Conservation (phyloP, 2,329 filamentous ascomycete genomes). For the Raffaelea arxii region DNA sequence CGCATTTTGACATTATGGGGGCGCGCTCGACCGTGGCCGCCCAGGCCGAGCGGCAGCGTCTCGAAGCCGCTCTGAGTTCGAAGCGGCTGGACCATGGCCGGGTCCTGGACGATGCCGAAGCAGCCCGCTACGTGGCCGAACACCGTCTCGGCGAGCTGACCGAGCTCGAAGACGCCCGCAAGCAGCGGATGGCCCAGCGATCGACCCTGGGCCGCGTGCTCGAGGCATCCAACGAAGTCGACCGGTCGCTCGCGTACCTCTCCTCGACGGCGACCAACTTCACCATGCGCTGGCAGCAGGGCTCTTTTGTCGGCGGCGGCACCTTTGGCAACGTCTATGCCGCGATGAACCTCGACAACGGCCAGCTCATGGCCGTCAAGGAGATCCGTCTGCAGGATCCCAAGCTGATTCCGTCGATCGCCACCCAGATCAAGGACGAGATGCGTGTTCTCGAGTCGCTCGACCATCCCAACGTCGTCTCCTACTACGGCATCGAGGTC, state of each 20-base stretch:
- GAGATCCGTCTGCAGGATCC: constrained; percentile 96
- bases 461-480: constrained; percentile 95
- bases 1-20: constrained; percentile 98
- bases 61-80: constrained; percentile 71
- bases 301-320: constrained; percentile 93
- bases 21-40: constrained; percentile 87
- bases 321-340: constrained; percentile 97
- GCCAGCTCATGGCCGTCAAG: constrained; percentile 96
- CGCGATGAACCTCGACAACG: constrained; percentile 92
- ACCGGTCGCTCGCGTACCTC: constrained; percentile 86
- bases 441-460: constrained; percentile 94
- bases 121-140: constrained; percentile 61
- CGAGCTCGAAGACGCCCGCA: constrained; percentile 68
- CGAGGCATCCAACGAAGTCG: constrained; percentile 90
- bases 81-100: constrained; percentile 67
- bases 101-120: constrained; percentile 75
- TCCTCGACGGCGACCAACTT: constrained; percentile 93
- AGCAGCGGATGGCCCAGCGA: constrained; percentile 72
- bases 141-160: constrained; percentile 65
- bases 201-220: constrained; percentile 83
- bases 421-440: constrained; percentile 88
- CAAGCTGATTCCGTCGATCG: constrained; percentile 88
- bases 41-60: constrained; percentile 81
- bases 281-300: constrained; percentile 94
- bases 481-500: constrained; percentile 95